Conservation (phyloP, 2,329 filamentous ascomycete genomes). For the Pyrenochaeta sp. region DNA sequence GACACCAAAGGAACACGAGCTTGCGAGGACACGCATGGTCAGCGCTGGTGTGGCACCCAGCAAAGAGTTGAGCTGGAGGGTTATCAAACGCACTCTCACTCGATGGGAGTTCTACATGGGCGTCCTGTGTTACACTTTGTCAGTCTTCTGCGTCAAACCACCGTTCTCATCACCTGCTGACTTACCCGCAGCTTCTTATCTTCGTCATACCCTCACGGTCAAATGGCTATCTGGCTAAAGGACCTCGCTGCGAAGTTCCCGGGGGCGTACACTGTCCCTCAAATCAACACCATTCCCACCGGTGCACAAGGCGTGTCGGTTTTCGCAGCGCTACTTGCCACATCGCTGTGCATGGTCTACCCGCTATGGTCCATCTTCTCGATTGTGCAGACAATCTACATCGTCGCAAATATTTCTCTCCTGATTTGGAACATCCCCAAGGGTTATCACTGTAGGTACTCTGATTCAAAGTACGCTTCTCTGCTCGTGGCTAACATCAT, state of each 20-base stretch:
- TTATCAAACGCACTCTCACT: conserved; percentile 56
- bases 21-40: conserved; percentile 41
- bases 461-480: neutral
- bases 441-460: conserved; percentile 46
- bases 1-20: conserved; percentile 43
- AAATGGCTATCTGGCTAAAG: conserved; percentile 65
- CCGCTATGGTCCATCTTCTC: conserved; percentile 60
- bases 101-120: conserved; percentile 64
- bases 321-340: conserved; percentile 59
- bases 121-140: conserved; percentile 59
- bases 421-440: conserved; percentile 61
- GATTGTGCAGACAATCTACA: conserved; percentile 50
- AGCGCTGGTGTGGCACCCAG: conserved; percentile 48
- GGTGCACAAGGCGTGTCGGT: conserved; percentile 59
- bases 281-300: conserved; percentile 62
- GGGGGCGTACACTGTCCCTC: conserved; percentile 54
- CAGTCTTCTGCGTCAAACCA: conserved; percentile 22
- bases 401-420: conserved; percentile 58
- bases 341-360: conserved; percentile 61
- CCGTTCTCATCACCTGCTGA: neutral
- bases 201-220: conserved; percentile 55
- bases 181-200: conserved; percentile 28
- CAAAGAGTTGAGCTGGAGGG: conserved; percentile 53
- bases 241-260: conserved; percentile 49
- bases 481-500: conserved; percentile 4